A percentile compares a stretch with the other conserved stretches of the same genome.
Conservation (phyloP, 2,329 filamentous ascomycete species). For the Ophiostoma sp. region DNA sequence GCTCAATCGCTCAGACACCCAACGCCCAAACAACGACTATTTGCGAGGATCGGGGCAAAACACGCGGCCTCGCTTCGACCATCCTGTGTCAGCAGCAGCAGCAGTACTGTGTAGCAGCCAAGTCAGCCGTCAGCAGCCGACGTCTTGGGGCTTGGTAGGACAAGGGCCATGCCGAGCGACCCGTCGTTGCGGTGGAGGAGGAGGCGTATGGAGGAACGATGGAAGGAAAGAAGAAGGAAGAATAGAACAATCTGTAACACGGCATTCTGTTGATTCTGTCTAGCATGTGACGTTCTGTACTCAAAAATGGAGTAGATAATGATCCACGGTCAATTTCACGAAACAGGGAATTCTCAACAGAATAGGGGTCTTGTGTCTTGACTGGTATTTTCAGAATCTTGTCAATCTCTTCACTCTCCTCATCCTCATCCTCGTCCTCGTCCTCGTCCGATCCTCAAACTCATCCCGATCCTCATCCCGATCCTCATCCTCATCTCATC, state of each 20-base stretch:
- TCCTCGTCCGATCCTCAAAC: too few species aligned
- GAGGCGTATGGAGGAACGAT: not conserved
- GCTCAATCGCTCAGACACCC: not conserved
- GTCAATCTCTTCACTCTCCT: too few species aligned
- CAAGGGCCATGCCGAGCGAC: constrained; percentile 11
- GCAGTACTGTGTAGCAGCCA: too few species aligned
- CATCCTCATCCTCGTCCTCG: too few species aligned
- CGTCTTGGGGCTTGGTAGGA: not conserved
- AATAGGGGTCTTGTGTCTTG: not conserved
- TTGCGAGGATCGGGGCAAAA: not conserved
- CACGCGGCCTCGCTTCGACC: constrained; percentile 9
- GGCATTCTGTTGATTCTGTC: not conserved
- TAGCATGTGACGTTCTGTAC: not conserved
- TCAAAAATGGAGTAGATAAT: not conserved
- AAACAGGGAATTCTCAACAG: not conserved
- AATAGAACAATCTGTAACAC: constrained; percentile 8
- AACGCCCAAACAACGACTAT: not conserved
- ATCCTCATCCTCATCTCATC: too few species aligned
- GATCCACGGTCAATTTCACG: not conserved
- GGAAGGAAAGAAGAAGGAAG: not conserved
- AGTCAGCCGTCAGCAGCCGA: not conserved
- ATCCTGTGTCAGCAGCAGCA: not conserved
- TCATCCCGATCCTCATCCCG: not conserved
- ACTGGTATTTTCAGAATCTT: too few species aligned
- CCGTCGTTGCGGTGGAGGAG: not conserved